A percentile compares a stretch with the other conserved stretches of the same genome.
Conservation (phyloP, 2,329 filamentous ascomycete genomes). For the Monosporascus sp. region DNA sequence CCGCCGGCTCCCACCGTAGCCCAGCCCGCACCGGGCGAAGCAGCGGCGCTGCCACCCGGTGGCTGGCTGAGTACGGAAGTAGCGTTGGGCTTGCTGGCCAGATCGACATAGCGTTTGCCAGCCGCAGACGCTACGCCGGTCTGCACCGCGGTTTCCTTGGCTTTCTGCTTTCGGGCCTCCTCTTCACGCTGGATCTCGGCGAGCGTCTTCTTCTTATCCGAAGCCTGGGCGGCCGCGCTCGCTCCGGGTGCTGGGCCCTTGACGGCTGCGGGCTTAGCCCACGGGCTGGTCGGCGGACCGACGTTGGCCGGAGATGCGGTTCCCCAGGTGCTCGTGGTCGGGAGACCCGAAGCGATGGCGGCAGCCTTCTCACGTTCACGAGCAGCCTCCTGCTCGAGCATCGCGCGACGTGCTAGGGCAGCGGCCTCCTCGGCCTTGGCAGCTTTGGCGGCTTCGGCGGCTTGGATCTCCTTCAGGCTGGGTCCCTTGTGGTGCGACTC, state of each 20-base stretch:
- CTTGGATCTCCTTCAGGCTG: slow-evolving; percentile 93
- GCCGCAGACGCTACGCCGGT: slow-evolving; percentile 41
- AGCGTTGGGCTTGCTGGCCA: slow-evolving; percentile 68
- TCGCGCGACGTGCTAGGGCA: slow-evolving; percentile 69
- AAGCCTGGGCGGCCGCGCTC: slow-evolving; percentile 28
- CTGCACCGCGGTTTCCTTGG: slow-evolving; percentile 46
- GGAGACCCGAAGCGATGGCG: slow-evolving; percentile 70
- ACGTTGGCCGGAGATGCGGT: slow-evolving; percentile 67
- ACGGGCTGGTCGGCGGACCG: slow-evolving; percentile 50
- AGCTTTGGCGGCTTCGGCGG: slow-evolving; percentile 87
- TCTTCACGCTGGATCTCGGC: slow-evolving; percentile 97
- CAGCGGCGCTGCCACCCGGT: slow-evolving; percentile 30
- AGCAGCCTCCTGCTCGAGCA: slow-evolving; percentile 73
- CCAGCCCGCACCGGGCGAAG: slow-evolving; percentile 64
- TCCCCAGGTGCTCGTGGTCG: slow-evolving; percentile 85
- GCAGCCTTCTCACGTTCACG: slow-evolving; percentile 57
- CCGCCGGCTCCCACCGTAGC: slow-evolving; percentile 92
- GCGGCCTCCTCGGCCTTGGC: slow-evolving; percentile 82
- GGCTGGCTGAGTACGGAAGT: slow-evolving; percentile 36
- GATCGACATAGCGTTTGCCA: slow-evolving; percentile 90
- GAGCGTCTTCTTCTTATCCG: slow-evolving; percentile 74
- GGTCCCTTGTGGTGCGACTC: slow-evolving; percentile 74
- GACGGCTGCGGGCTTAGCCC: slow-evolving; percentile 57
- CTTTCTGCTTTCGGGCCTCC: slow-evolving; percentile 79
- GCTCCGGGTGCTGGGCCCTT: slow-evolving; percentile 33